phyloP scores from a whole-genome alignment of 139 green algal genomes.

The Micractinium conductrix region DNA sequence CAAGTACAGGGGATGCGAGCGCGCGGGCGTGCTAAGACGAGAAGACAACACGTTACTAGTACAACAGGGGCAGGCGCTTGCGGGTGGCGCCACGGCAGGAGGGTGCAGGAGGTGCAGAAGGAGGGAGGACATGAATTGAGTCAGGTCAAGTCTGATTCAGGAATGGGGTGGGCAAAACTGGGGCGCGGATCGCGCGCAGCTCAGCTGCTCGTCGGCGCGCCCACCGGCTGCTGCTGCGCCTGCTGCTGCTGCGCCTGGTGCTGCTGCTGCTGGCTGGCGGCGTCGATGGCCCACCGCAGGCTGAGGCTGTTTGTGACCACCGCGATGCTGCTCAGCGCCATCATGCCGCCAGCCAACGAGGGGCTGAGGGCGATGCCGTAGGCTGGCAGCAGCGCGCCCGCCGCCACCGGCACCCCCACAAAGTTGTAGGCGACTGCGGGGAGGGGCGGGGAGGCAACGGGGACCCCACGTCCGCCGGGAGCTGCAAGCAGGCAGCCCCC shows the following conservation, averaged over 20 bases:
- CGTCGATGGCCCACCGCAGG: constrained; percentile 14
- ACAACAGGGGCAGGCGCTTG: too few species aligned
- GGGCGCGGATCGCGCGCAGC: too few species aligned
- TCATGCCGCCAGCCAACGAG: constrained; percentile 84
- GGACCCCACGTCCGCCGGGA: too few species aligned
- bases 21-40: too few species aligned
- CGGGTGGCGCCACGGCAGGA: too few species aligned
- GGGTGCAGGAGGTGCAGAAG: neutral
- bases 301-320: constrained; percentile 87
- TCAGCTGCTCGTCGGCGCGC: neutral
- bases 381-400: constrained; percentile 82
- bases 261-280: neutral
- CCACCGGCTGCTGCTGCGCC: neutral
- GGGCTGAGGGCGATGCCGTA: constrained; percentile 86
- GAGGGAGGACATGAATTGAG: neutral
- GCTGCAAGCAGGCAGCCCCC: too few species aligned
- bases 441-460: neutral
- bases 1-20: too few species aligned
- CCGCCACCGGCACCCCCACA: constrained; percentile 91
- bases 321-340: constrained; percentile 89
- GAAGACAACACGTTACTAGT: too few species aligned
- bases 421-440: constrained; percentile 88
- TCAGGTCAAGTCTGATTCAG: neutral
- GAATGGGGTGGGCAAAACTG: neutral
- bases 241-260: neutral